A percentile compares a stretch with the other conserved stretches of the same genome.
These are phyloP conservation scores for Dianthus caryophyllus DNA, from an alignment of 148 eudicot species.

Conservation along the genomic window DNA sequence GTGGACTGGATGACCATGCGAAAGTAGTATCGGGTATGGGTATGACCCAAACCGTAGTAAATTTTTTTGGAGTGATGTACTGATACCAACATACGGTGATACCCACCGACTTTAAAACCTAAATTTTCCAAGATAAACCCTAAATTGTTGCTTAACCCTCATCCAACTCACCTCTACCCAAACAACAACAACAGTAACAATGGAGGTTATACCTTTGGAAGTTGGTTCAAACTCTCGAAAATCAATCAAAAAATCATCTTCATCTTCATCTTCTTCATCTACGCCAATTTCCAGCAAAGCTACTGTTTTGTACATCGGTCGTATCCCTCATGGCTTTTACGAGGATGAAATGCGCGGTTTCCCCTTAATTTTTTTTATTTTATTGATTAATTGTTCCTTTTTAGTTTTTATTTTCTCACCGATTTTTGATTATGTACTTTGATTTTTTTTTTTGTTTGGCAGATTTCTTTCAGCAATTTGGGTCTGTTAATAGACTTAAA, in stretches of 20 bases:
- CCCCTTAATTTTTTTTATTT: not conserved
- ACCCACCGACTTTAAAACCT: no score
- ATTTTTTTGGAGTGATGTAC: no score
- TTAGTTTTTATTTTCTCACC: not conserved
- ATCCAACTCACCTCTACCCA: not conserved
- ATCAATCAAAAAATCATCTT: no score
- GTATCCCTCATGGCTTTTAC: slow-evolving; percentile 92
- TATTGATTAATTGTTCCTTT: not conserved
- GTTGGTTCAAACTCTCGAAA: slow-evolving; percentile 61
- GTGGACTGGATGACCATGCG: no score
- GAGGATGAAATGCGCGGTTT: slow-evolving; percentile 91
- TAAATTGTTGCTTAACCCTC: no score
- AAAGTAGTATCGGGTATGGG: no score
- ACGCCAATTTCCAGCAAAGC: slow-evolving; percentile 38
- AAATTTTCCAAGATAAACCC: no score
- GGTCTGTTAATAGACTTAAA: slow-evolving; percentile 58
- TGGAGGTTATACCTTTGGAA: slow-evolving; percentile 45
- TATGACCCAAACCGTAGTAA: no score
- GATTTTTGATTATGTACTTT: not conserved
- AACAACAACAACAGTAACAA: not conserved
- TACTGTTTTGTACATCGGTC: slow-evolving; percentile 68
- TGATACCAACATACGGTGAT: no score
- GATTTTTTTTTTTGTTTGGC: slow-evolving; percentile 7
- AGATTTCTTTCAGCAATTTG: slow-evolving; percentile 89
- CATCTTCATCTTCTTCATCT: no score